Conservation (phyloP, 1,284 basidiomycete genomes). For the Ceratobasidium theobromae region DNA sequence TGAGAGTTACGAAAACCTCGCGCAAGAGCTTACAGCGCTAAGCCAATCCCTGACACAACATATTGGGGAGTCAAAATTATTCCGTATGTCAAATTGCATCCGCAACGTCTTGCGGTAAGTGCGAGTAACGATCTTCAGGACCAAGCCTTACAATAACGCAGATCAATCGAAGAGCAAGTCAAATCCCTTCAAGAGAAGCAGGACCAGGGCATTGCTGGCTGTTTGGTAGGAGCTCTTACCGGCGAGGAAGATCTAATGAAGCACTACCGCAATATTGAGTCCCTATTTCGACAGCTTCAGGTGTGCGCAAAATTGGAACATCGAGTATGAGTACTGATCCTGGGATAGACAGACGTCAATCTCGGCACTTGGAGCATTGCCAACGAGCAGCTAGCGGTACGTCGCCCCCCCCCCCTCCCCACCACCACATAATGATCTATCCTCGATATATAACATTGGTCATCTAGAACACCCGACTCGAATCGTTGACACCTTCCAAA, state of each 20-base stretch:
- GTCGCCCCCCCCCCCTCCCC: no score
- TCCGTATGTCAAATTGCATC: background rate
- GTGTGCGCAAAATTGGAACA: no score
- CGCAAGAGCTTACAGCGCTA: background rate
- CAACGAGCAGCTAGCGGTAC: slow-evolving; percentile 8
- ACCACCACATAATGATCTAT: no score
- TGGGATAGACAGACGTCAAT: background rate
- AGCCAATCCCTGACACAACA: background rate
- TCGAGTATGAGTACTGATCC: no score
- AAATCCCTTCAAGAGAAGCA: background rate
- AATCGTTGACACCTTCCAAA: background rate
- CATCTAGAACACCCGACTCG: background rate
- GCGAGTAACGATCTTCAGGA: background rate
- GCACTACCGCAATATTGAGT: background rate
- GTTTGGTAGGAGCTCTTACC: background rate
- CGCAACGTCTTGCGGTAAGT: background rate
- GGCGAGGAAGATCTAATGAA: background rate
- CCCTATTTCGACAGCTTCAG: background rate
- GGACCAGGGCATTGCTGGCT: background rate
- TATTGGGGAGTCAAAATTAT: background rate
- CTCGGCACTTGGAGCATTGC: background rate
- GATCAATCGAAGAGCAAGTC: background rate
- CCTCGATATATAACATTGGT: no score
- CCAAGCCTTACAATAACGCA: background rate
- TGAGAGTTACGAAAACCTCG: background rate